Base-by-base conservation (phyloP, 2,329 filamentous ascomycete species). In the Rutstroemia sp. region DNA sequence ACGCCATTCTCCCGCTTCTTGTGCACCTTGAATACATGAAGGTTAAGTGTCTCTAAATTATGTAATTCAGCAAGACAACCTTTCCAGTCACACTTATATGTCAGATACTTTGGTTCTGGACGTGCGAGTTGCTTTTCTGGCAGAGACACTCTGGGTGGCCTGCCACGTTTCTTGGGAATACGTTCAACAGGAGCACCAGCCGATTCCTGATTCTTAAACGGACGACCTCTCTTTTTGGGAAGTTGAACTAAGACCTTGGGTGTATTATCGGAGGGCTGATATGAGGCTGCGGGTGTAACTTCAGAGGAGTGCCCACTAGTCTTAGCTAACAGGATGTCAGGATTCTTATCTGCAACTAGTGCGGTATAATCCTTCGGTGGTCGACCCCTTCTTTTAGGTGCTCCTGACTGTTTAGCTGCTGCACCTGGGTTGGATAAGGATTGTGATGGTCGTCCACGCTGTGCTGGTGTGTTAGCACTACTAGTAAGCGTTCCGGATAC, bases 31-130 rank as follows among this genome's bases (percentile, higher is more conserved):
- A 69, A 65, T 14, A 86, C 69, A 61, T 86, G 83, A 55, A 71
- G 72, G 23, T 77, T 73, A 42, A 86, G 67, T 9, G 81, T 86
- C 12, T 79, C 78, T 56, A 84, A 68, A 63, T 86, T 86, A 51
- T 85, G 81, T 47, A 86, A 71, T 68, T 85, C 79, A 3, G 82
- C 82, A 30, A 73, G 75, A 64, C 83, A 86, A 0, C 72, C 72
- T 21, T 70, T 61, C 83, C 83, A 86, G 66, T 85, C 80, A 67
- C 83, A 86, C 9, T 75, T 58, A 63, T 81, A 86, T 2, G 73
- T 67, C n/a, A 75, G 56, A 62, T 79, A 84, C 4, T 69, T 69
- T 5, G 78, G 74, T 21, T 73, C 60, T 2, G 63, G 61, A 19
- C 48, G 30, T 4, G 45, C 27, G n/a, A 63, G 54, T 3, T 54